Conservation (phyloP, 768 basidiomycete genomes). For the Trametes cinnabarina region DNA sequence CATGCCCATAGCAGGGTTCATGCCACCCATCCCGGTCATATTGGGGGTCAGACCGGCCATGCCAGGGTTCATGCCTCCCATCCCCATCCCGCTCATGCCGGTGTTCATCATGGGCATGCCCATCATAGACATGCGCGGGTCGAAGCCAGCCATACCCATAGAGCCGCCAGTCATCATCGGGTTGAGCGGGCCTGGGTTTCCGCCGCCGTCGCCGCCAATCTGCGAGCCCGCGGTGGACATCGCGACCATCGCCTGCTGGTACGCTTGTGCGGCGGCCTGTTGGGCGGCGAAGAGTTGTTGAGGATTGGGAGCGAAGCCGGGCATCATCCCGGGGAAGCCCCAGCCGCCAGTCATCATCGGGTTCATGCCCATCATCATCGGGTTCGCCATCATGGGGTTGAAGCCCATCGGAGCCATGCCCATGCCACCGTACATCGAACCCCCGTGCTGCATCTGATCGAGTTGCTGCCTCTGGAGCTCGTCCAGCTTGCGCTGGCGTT, state of each 20-base stretch:
- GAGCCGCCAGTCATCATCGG: slow-evolving; percentile 59
- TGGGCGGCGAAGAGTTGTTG: slow-evolving; percentile 87
- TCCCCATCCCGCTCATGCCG: slow-evolving; percentile 54
- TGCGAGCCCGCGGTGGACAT: slow-evolving; percentile 76
- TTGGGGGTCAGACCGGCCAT: slow-evolving; percentile 19
- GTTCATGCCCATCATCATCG: slow-evolving; percentile 61
- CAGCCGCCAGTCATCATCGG: slow-evolving; percentile 59
- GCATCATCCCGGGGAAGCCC: slow-evolving; percentile 55
- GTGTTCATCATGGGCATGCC: slow-evolving; percentile 67
- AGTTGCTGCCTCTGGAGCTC: slow-evolving; percentile 86
- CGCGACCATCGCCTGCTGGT: slow-evolving; percentile 87
- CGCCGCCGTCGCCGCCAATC: slow-evolving; percentile 57
- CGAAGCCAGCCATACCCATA: slow-evolving; percentile 45
- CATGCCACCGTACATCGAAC: slow-evolving; percentile 61
- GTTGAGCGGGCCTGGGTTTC: slow-evolving; percentile 39
- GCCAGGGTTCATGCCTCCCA: slow-evolving; percentile 40
- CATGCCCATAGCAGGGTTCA: slow-evolving; percentile 18
- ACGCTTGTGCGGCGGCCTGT: slow-evolving; percentile 79
- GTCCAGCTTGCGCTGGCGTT: slow-evolving; percentile 89
- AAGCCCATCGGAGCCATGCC: slow-evolving; percentile 43
- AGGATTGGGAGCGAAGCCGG: slow-evolving; percentile 44
- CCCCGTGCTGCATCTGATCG: slow-evolving; percentile 84
- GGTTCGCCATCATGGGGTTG: slow-evolving; percentile 75
- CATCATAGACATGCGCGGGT: slow-evolving; percentile 84
- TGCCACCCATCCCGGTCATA: slow-evolving; percentile 12